phyloP scores from a whole-genome alignment of 2,329 filamentous ascomycete genomes.

The Rachicladosporium sp. region DNA sequence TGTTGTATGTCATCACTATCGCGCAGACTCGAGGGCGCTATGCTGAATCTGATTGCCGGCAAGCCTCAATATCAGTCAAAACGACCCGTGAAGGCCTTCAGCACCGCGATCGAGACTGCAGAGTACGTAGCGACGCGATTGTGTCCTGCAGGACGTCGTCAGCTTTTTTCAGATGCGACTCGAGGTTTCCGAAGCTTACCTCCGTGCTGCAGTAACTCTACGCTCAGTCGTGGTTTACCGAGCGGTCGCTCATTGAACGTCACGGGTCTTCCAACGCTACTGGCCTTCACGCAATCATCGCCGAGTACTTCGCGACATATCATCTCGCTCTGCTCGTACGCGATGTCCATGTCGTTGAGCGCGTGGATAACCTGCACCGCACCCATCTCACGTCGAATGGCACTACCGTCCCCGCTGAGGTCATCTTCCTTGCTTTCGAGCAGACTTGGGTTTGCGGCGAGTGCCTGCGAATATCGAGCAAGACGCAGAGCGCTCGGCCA shows the following conservation, averaged over 20 bases:
- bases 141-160: slow-evolving; percentile 41
- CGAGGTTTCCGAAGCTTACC: slow-evolving; percentile 18
- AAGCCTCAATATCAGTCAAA: slow-evolving; percentile 4
- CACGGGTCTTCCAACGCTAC: slow-evolving; percentile 17
- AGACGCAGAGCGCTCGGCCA: slow-evolving; percentile 67
- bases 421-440: slow-evolving; percentile 27
- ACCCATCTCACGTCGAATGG: slow-evolving; percentile 15
- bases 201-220: slow-evolving; percentile 33
- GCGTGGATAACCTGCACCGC: slow-evolving; percentile 66
- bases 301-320: slow-evolving; percentile 50
- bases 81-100: slow-evolving; percentile 47
- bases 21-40: too few relatives aligned
- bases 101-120: slow-evolving; percentile 50
- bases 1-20: too few relatives aligned
- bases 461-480: slow-evolving; percentile 47
- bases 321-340: slow-evolving; percentile 55
- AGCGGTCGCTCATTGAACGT: slow-evolving; percentile 11
- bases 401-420: slow-evolving; percentile 23
- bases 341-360: slow-evolving; percentile 69
- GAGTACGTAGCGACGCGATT: slow-evolving; percentile 57
- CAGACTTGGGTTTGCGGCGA: slow-evolving; percentile 21
- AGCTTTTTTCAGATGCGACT: neutral
- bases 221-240: slow-evolving; percentile 23
- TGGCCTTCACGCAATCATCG: slow-evolving; percentile 28
- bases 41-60: too few relatives aligned